Percentiles rank a stretch among this genome's conserved stretches.
These are phyloP conservation scores for Talaromyces sp. DNA, from an alignment of 2,329 filamentous ascomycete genomes.

Conservation along the genomic window DNA sequence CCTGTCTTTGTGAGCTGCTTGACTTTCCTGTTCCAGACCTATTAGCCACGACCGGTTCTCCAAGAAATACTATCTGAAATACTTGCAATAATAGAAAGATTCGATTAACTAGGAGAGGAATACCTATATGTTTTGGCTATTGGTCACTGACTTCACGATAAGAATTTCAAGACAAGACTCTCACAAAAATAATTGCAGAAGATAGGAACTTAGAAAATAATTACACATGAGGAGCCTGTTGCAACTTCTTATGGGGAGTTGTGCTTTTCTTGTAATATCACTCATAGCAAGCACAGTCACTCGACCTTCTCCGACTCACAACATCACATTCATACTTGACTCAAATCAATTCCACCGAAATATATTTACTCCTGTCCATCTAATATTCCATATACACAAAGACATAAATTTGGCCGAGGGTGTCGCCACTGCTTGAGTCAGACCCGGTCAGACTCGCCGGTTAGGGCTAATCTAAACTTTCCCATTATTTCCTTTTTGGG, in stretches of 20 bases:
- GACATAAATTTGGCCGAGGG: not conserved
- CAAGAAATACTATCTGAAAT: not conserved
- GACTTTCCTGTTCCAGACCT: not conserved
- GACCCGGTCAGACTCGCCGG: not conserved
- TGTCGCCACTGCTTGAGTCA: not conserved
- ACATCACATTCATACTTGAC: not conserved
- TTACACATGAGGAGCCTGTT: not conserved
- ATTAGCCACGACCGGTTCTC: not conserved
- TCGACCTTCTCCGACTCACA: not conserved
- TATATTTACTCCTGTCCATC: not conserved
- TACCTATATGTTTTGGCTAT: too few relatives aligned
- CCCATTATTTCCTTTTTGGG: constrained; percentile 6
- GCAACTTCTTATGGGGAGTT: too few relatives aligned
- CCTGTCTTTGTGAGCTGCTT: not conserved
- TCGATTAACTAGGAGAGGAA: not conserved
- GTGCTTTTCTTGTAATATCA: too few relatives aligned
- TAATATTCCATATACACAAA: not conserved
- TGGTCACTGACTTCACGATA: not conserved
- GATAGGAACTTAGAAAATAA: not conserved
- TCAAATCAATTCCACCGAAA: not conserved
- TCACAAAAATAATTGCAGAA: not conserved
- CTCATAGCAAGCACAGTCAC: not conserved
- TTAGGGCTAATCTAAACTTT: constrained; percentile 7
- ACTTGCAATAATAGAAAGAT: not conserved
- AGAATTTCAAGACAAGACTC: not conserved